phyloP scores from a whole-genome alignment of 495 filamentous ascomycete species.

The Neurospora sp. region DNA sequence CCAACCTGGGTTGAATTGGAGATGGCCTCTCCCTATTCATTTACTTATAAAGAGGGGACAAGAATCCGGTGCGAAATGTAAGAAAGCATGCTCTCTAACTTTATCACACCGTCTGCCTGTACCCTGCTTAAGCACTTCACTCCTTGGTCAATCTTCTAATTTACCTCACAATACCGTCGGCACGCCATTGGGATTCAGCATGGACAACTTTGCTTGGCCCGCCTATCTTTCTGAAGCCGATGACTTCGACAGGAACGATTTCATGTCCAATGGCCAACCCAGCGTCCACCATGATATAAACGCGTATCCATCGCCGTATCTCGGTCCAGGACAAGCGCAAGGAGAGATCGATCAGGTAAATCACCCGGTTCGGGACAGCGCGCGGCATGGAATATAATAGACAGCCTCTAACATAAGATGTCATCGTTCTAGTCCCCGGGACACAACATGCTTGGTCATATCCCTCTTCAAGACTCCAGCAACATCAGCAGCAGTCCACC shows the following conservation, averaged over 20 bases:
- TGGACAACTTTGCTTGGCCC: neutral
- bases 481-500: neutral
- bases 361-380: neutral
- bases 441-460: neutral
- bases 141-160: neutral
- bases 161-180: neutral
- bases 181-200: neutral
- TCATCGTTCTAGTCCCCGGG: neutral
- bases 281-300: neutral
- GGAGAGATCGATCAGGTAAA: neutral
- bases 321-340: neutral
- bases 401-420: neutral
- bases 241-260: neutral
- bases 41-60: neutral
- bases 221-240: neutral
- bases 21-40: neutral
- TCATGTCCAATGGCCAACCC: neutral
- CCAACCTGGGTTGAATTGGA: neutral
- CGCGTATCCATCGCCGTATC: neutral
- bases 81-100: neutral
- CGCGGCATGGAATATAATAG: neutral
- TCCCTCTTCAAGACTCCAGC: neutral
- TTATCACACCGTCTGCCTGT: neutral
- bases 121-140: neutral
- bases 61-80: neutral